Percentiles rank a stretch among this genome's conserved stretches.
Evolutionary conservation across 2,329 filamentous ascomycete species (phyloP).

Genomic region (Talaromyces sp.): DNA sequence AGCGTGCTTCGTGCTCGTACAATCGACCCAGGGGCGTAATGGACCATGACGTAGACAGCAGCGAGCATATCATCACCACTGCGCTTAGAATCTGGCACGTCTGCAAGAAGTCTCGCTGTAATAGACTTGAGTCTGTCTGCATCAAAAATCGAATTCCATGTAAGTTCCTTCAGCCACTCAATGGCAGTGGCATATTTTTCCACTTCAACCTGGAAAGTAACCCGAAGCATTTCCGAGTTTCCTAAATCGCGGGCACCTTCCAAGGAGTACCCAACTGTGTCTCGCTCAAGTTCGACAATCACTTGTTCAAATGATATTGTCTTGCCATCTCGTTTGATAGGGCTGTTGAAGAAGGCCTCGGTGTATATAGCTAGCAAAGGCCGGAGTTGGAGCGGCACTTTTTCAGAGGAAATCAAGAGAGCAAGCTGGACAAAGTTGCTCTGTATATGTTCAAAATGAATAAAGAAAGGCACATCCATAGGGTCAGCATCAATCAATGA

Average conservation of each 20-base stretch:
- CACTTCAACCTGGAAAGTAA: constrained; percentile 80
- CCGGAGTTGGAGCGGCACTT: constrained; percentile 74
- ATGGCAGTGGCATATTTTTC: constrained; percentile 81
- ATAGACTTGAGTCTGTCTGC: constrained; percentile 58
- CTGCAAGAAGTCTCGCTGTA: constrained; percentile 77
- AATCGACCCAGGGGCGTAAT: constrained; percentile 71
- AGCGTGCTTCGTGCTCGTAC: constrained; percentile 74
- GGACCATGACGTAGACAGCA: constrained; percentile 67
- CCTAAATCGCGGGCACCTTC: constrained; percentile 63
- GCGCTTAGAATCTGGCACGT: constrained; percentile 88
- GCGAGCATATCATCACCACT: constrained; percentile 63
- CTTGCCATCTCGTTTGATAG: constrained; percentile 70
- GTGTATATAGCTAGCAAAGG: constrained; percentile 80
- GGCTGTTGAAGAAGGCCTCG: constrained; percentile 92
- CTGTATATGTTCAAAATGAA: constrained; percentile 94
- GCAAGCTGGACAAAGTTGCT: constrained; percentile 88
- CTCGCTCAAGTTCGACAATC: constrained; percentile 82
- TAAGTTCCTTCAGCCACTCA: constrained; percentile 76
- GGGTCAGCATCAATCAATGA: constrained; percentile 66
- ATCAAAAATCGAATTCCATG: constrained; percentile 88
- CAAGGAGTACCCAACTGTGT: constrained; percentile 80
- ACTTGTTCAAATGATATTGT: constrained; percentile 85
- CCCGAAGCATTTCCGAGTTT: constrained; percentile 74
- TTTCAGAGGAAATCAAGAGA: constrained; percentile 71
- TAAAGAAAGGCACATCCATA: constrained; percentile 66